A percentile compares a stretch with the other conserved stretches of the same genome.
Evolutionary conservation across 805 yeast species (phyloP).

Genomic region (Limtongozyma cylindracea): DNA sequence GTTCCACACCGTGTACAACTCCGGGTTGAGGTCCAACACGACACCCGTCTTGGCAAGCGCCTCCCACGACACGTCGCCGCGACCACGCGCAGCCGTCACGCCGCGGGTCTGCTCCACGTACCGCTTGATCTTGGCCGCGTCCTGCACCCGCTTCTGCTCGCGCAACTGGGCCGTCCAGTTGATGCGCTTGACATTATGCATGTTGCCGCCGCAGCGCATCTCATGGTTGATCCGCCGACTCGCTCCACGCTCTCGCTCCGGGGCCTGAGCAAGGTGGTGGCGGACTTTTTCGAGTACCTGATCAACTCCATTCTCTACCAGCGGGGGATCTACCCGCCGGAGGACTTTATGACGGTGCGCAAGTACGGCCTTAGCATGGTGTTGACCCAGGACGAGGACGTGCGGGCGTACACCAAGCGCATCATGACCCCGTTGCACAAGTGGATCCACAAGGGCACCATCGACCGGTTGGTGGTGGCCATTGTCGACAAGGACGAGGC

Average conservation of each 20-base stretch:
- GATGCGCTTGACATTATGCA: too few species aligned
- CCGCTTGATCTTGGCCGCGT: too few species aligned
- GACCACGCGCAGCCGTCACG: too few species aligned
- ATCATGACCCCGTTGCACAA: conserved; percentile 35
- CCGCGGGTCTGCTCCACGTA: too few species aligned
- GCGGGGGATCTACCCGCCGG: conserved; percentile 73
- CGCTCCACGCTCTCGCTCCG: conserved; percentile 30
- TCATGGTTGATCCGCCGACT: too few species aligned
- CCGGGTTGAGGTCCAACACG: too few species aligned
- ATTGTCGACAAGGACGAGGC: conserved; percentile 43
- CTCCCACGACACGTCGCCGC: too few species aligned
- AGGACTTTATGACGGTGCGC: conserved; percentile 52
- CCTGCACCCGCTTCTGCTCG: too few species aligned
- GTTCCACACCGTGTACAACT: too few species aligned
- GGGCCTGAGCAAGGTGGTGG: conserved; percentile 57
- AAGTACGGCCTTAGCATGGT: conserved; percentile 63
- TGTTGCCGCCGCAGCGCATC: too few species aligned
- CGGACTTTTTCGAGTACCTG: conserved; percentile 69
- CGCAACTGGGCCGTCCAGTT: too few species aligned
- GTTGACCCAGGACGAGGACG: conserved; percentile 51
- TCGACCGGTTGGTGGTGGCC: conserved; percentile 44
- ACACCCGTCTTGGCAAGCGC: too few species aligned
- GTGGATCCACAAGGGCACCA: conserved; percentile 52
- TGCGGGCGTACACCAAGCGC: conserved; percentile 36
- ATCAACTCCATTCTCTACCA: conserved; percentile 68